Percentiles rank a stretch among this genome's conserved stretches.
Conservation (phyloP, 441 rosid genomes). For the Croton laevigatus region DNA sequence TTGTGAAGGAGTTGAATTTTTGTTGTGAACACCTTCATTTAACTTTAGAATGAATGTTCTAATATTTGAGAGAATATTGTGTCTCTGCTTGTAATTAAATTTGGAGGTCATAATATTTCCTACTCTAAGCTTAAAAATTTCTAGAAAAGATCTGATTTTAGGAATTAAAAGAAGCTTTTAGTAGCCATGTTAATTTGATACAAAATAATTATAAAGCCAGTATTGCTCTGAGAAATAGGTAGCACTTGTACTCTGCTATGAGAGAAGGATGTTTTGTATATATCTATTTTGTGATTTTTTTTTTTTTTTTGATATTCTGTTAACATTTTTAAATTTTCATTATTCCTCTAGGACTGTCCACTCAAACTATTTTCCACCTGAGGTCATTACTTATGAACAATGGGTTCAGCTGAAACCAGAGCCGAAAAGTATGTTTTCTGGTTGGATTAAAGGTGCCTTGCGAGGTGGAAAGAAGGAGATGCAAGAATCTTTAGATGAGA, state of each 20-base stretch:
- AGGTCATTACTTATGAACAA: conserved; percentile 71
- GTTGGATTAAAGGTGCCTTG: conserved; percentile 85
- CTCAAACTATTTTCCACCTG: conserved; percentile 55
- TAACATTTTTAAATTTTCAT: not conserved
- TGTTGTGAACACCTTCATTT: too few relatives aligned
- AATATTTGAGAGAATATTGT: not conserved
- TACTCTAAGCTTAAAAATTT: not conserved
- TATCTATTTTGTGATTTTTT: not conserved
- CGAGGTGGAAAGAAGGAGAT: conserved; percentile 74
- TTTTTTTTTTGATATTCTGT: not conserved
- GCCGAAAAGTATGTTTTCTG: conserved; percentile 47
- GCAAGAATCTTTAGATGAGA: conserved; percentile 73
- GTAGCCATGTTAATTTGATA: not conserved
- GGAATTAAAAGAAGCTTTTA: not conserved
- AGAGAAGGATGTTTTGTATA: not conserved
- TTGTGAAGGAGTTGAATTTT: not conserved
- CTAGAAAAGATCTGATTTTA: not conserved
- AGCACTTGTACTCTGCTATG: not conserved
- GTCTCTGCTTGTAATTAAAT: not conserved
- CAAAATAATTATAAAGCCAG: not conserved
- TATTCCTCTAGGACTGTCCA: conserved; percentile 40
- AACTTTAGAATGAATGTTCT: not conserved
- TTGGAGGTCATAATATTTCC: not conserved
- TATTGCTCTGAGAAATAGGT: not conserved
- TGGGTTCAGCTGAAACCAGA: conserved; percentile 76